phyloP scores from a whole-genome alignment of 257 asterid species.

The Fraxinus pennsylvanica region DNA sequence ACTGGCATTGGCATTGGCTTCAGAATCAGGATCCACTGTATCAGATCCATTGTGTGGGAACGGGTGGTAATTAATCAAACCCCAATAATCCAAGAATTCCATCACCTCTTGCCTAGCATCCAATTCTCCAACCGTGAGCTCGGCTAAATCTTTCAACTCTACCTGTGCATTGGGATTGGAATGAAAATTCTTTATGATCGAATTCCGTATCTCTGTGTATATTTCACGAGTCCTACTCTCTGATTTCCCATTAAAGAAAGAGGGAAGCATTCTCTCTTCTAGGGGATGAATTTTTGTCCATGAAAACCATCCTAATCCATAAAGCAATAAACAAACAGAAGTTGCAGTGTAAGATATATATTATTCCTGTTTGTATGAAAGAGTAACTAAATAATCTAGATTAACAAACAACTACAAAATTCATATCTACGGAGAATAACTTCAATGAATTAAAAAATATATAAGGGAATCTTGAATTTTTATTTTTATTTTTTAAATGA shows the following conservation, averaged over 20 bases:
- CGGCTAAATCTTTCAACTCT: constrained; percentile 72
- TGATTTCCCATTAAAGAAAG: constrained; percentile 82
- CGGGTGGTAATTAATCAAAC: constrained; percentile 93
- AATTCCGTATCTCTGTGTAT: constrained; percentile 85
- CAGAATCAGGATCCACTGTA: constrained; percentile 37
- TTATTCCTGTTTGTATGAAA: neutral
- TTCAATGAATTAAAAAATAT: neutral
- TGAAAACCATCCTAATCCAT: constrained; percentile 85
- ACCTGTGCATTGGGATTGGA: constrained; percentile 53
- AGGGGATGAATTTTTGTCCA: constrained; percentile 81
- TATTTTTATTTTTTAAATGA: neutral
- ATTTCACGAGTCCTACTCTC: constrained; percentile 72
- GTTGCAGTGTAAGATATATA: constrained; percentile 7
- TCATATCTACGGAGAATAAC: neutral
- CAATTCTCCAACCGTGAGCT: constrained; percentile 70
- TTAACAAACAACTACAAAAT: neutral
- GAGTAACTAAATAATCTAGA: neutral
- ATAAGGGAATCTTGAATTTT: neutral
- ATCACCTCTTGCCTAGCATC: constrained; percentile 88
- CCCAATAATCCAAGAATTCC: constrained; percentile 99
- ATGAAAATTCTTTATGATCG: constrained; percentile 81
- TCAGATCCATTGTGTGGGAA: constrained; percentile 59
- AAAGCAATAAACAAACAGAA: constrained; percentile 19
- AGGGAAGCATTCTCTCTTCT: constrained; percentile 78
- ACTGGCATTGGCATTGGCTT: constrained; percentile 37